Conservation (phyloP, 495 filamentous ascomycete species). For the Acidomyces sp. region DNA sequence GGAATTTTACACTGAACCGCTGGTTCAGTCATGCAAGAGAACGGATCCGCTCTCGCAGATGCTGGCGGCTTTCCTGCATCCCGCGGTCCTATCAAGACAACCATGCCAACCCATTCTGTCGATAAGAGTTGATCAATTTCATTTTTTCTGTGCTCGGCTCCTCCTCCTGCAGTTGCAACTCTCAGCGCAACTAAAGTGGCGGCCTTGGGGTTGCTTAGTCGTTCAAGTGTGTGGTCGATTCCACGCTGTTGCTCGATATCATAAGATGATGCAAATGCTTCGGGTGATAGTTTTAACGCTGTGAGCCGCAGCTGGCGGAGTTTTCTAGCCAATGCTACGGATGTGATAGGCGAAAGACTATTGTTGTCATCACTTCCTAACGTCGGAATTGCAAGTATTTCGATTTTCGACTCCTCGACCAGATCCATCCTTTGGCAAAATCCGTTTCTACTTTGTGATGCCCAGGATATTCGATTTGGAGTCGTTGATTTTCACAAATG, state of each 20-base stretch:
- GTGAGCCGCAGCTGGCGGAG: constrained; percentile 23
- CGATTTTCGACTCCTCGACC: too few relatives aligned
- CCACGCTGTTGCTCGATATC: constrained; percentile 33
- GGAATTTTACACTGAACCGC: too few relatives aligned
- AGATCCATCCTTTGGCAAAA: too few relatives aligned
- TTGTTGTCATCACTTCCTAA: too few relatives aligned
- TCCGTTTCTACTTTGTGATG: too few relatives aligned
- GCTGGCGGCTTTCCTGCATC: background rate
- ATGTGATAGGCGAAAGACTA: too few relatives aligned
- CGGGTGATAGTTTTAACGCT: constrained; percentile 24
- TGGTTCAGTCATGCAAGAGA: constrained; percentile 1
- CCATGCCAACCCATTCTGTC: constrained; percentile 24
- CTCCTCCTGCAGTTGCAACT: background rate
- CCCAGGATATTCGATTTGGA: too few relatives aligned
- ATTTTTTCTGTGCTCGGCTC: constrained; percentile 8
- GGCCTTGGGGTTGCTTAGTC: constrained; percentile 34
- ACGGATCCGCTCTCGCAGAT: constrained; percentile 5
- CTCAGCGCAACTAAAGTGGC: constrained; percentile 33
- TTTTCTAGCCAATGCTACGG: constrained; percentile 15
- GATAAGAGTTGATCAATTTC: constrained; percentile 17
- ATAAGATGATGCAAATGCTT: constrained; percentile 38
- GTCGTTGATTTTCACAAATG: too few relatives aligned
- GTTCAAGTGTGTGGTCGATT: constrained; percentile 32
- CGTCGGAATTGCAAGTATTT: too few relatives aligned
- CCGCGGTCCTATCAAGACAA: constrained; percentile 26